Conservation (phyloP, 176 grass and related monocot genomes). For the Raddia guianensis region DNA sequence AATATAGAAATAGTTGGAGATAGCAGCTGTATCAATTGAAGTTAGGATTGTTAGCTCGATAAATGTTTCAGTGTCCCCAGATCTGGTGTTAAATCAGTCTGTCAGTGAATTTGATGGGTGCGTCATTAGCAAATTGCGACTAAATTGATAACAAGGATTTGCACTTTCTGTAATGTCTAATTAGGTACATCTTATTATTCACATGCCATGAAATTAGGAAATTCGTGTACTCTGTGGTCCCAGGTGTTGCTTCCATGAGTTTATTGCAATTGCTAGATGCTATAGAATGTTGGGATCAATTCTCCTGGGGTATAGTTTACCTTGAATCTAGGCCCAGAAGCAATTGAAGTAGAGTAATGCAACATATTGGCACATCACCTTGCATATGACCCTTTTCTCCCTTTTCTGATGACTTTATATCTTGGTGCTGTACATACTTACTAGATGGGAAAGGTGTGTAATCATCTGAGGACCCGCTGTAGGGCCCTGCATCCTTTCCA, state of each 20-base stretch:
- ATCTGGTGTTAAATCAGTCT: slow-evolving; percentile 13
- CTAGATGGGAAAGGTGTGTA: neutral
- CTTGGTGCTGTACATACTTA: neutral
- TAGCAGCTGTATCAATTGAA: neutral
- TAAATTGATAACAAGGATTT: neutral
- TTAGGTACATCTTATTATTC: neutral
- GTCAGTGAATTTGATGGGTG: neutral
- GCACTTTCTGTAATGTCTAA: neutral
- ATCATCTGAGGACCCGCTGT: neutral
- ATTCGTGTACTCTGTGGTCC: neutral
- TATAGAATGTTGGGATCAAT: neutral
- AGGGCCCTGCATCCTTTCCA: neutral
- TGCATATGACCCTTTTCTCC: neutral
- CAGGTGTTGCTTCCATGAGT: neutral
- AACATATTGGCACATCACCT: neutral
- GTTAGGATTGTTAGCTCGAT: neutral
- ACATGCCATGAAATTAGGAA: neutral
- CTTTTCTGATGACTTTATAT: neutral
- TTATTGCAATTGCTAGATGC: slow-evolving; percentile 23
- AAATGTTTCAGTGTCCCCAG: neutral
- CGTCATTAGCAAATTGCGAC: neutral
- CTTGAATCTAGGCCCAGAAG: neutral
- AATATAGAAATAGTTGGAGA: slow-evolving; percentile 25
- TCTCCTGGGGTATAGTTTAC: neutral
- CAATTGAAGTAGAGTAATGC: neutral